phyloP scores from a whole-genome alignment of 2,329 filamentous ascomycete species.

The Trichophyton simii region DNA sequence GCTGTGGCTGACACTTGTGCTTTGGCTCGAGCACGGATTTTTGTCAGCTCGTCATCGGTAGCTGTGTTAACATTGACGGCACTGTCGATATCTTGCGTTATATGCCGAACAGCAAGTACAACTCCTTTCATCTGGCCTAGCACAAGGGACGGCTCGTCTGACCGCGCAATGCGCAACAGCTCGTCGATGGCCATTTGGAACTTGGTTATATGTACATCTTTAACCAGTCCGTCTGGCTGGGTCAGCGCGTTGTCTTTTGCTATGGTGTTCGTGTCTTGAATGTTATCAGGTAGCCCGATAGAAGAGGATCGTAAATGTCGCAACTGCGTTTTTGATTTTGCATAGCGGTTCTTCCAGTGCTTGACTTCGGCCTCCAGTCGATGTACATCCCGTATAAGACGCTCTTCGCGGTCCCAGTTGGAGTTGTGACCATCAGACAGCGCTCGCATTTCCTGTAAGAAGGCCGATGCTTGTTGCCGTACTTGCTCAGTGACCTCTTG shows the following conservation, averaged over 20 bases:
- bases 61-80: conserved; percentile 39
- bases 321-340: conserved; percentile 75
- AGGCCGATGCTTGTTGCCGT: conserved; percentile 66
- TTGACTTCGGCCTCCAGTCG: conserved; percentile 70
- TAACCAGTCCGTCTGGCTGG: conserved; percentile 63
- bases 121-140: conserved; percentile 81
- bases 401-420: conserved; percentile 69
- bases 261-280: conserved; percentile 32
- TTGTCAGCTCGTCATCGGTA: conserved; percentile 41
- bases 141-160: conserved; percentile 58
- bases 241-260: conserved; percentile 61
- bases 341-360: conserved; percentile 83
- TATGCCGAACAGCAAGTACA: conserved; percentile 66
- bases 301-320: conserved; percentile 70
- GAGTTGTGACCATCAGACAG: conserved; percentile 69
- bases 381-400: conserved; percentile 61
- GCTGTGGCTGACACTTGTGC: conserved; percentile 79
- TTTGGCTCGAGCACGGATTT: conserved; percentile 57
- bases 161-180: conserved; percentile 63
- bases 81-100: conserved; percentile 54
- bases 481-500: conserved; percentile 78
- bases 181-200: conserved; percentile 94
- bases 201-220: conserved; percentile 84
- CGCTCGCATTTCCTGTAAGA: conserved; percentile 76
- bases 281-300: conserved; percentile 49